Evolutionary conservation across 1,284 basidiomycete species (phyloP).

Genomic region (Puccinia polysora): DNA sequence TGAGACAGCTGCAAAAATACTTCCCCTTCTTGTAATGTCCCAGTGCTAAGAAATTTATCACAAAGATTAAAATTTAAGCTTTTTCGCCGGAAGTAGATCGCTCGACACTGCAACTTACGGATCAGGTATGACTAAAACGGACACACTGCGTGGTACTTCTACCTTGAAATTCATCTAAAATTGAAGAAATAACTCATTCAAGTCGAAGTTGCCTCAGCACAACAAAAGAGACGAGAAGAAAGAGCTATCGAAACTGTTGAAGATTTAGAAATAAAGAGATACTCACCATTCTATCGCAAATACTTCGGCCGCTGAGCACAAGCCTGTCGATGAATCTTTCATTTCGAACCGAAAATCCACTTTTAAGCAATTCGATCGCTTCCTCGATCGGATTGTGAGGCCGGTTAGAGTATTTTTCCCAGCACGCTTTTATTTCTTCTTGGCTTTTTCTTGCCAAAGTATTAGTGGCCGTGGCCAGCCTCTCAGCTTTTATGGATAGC

Average conservation of each 20-base stretch:
- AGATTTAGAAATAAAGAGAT: background rate
- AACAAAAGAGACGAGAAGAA: background rate
- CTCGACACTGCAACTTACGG: constrained; percentile 14
- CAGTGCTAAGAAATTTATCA: constrained; percentile 29
- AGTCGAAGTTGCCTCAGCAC: background rate
- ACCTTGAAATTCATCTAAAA: constrained; percentile 37
- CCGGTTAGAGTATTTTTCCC: constrained; percentile 27
- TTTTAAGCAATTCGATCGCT: constrained; percentile 12
- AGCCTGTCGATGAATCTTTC: constrained; percentile 27
- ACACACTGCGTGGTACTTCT: constrained; percentile 12
- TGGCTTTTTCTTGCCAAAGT: background rate
- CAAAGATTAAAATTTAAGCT: background rate
- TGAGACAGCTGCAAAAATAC: constrained; percentile 37
- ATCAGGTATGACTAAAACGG: constrained; percentile 38
- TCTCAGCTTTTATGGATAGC: constrained; percentile 1
- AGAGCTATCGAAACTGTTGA: background rate
- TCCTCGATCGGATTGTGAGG: constrained; percentile 17
- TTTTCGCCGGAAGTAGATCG: background rate
- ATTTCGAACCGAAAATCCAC: constrained; percentile 15
- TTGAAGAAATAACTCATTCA: too few relatives aligned
- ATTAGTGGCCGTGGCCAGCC: background rate
- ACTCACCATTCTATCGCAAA: constrained; percentile 34
- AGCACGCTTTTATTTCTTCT: constrained; percentile 3
- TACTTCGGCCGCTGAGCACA: background rate
- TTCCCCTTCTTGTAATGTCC: constrained; percentile 35